Evolutionary conservation across 148 eudicot species (phyloP).

Genomic region (Nepenthes mirabilis): DNA sequence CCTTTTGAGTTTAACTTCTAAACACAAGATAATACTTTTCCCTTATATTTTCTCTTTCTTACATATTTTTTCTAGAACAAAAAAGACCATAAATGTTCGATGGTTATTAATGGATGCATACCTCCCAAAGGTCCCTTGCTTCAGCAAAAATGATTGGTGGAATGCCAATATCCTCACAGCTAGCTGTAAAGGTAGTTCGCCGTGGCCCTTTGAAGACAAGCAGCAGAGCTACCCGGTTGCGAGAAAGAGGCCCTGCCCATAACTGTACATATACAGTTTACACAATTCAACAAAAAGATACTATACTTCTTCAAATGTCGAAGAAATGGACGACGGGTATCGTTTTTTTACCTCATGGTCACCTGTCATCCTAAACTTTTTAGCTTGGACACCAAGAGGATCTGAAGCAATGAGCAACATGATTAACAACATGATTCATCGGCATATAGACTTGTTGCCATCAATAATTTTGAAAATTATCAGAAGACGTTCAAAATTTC

Average conservation of each 20-base stretch:
- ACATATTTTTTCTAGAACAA: no score
- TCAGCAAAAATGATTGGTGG: conserved; percentile 30
- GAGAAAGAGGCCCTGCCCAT: conserved; percentile 70
- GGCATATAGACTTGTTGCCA: neutral
- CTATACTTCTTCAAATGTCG: neutral
- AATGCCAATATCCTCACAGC: conserved; percentile 63
- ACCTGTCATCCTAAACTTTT: conserved; percentile 55
- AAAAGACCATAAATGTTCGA: no score
- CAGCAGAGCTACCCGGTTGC: conserved; percentile 48
- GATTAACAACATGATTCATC: neutral
- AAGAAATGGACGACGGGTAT: neutral
- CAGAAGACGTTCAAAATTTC: no score
- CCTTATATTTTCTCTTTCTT: no score
- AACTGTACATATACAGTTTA: conserved; percentile 19
- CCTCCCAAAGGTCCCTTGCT: conserved; percentile 75
- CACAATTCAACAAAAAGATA: neutral
- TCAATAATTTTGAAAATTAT: no score
- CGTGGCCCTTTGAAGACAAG: conserved; percentile 28
- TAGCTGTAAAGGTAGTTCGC: conserved; percentile 30
- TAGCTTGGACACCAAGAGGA: conserved; percentile 68
- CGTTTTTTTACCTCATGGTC: conserved; percentile 37
- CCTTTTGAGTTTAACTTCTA: no score
- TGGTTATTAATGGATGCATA: conserved; percentile 3
- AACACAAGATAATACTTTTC: no score
- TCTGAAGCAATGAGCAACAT: conserved; percentile 21